Base-by-base conservation (phyloP, 75 land plant species). In the Cunninghamia lanceolata region DNA sequence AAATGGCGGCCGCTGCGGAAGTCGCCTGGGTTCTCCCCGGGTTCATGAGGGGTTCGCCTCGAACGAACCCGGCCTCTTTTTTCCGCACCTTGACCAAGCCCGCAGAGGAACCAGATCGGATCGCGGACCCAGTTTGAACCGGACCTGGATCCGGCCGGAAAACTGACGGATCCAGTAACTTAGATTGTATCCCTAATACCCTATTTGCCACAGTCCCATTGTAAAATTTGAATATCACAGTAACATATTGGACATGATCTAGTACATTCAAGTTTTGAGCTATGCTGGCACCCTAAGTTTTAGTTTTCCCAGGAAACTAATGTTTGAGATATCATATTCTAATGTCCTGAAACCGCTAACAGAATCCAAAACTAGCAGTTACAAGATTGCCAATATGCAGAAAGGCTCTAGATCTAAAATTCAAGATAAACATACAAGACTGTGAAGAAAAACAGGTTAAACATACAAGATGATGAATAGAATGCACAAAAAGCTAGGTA, bases 11-110 rank as follows among this genome's bases (percentile, higher is more conserved):
- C n/a, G n/a, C n/a, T n/a, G n/a, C n/a, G n/a, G n/a, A n/a, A n/a
- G n/a, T n/a, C n/a, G n/a, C n/a, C 89, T 88, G 90, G 86, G 82
- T 77, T 88, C 45, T 68, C 43, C 19, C 89, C 91, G 77, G 46
- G 11, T 45, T 1, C 45, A n/a, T 81, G 84, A 40, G n/a, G n/a
- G n/a, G n/a, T n/a, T n/a, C n/a, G n/a, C n/a, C n/a, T n/a, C n/a
- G n/a, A n/a, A n/a, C n/a, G n/a, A n/a, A n/a, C n/a, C n/a, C n/a
- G n/a, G n/a, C n/a, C n/a, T n/a, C n/a, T n/a, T n/a, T n/a, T n/a
- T n/a, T n/a, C n/a, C n/a, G n/a, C n/a, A n/a, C n/a, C n/a, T n/a
- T n/a, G n/a, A n/a, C n/a, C n/a, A n/a, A n/a, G n/a, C n/a, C n/a
- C n/a, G n/a, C n/a, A n/a, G n/a, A n/a, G n/a, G n/a, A n/a, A n/a